Evolutionary conservation across 176 grass and related monocot genomes (phyloP), one percentile per base, ranked within the genome.

Genomic region (Rhynchospora tenuis): DNA sequence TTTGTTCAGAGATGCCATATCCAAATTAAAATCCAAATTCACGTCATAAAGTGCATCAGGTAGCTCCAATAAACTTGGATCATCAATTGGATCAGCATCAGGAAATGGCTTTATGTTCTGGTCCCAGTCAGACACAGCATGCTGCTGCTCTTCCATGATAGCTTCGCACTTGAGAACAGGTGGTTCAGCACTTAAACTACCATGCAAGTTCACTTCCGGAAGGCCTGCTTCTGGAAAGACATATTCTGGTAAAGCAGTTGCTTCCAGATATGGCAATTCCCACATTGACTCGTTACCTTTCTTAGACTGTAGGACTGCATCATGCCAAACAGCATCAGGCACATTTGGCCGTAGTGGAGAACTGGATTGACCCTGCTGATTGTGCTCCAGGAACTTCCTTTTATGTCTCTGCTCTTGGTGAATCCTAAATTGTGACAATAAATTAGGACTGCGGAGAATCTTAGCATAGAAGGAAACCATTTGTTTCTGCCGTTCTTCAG

Each of bases 391-490:
- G 78, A 93, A 92, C 55, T 90, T 99, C 73, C 91, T 92, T 84
- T 79, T 90, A 26, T 73, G 59, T 19, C 86, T 79, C 29, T 82
- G 86, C 80, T 95, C 73, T 79, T 82, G 89, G 64, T 90, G 85
- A 63, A 85, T 59, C 81, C 87, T 93, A 29, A 95, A 86, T 13
- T 83, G 86, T 16, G 80, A 83, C 82, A 95, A 79, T 27, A 99
- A 90, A 46, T 52, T 83, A 3, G 89, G 93, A 79, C 93, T 90
- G 64, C 71, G 84, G 55, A 93, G 67, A 69, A 93, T 87, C 81
- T 99, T 95, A 11, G 91, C 88, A 61, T 93, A 80, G 91, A 99
- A 95, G 22, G 93, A 95, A 16, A 99, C 80, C 91, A 99, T 91
- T 85, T 92, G 93, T 83, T 88, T 99, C 88, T 99, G 91, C 60